Evolutionary conservation across 768 basidiomycete species (phyloP), one percentile per base, ranked within the genome.

Genomic region (Bullera alba): DNA sequence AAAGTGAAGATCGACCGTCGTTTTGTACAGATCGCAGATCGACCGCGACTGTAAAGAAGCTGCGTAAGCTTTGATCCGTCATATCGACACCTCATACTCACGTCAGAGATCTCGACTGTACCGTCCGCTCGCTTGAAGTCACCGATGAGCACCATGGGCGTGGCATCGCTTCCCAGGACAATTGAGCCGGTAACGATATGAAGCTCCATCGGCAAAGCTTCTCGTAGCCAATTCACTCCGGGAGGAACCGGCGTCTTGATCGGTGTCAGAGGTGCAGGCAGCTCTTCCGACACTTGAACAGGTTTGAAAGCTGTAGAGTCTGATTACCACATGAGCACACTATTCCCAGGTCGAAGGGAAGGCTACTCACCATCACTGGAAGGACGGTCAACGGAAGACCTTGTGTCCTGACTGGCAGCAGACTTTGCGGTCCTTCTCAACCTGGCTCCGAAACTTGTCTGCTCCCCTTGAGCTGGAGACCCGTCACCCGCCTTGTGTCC

Each of bases 131-230:
- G 76, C 48, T 80, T 77, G 59, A 92, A 95, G 64, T 90, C 87
- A 0, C 81, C 80, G 22, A 95, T 82, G 34, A 93, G 77, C 4
- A 95, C 74, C 61, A 77, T 84, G 0, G 86, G 84, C 0, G 89
- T 95, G 0, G 92, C 87, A 19, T 80, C 74, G 73, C 92, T 96
- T 10, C 93, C 93, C 17, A 84, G 79, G 17, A 86, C 80, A 41
- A 97, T 81, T 16, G 85, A 85, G 22, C 87, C 87, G 46, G 83
- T 87, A 28, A 76, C 75, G n/a, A 85, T 76, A 53, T 82, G 80
- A 46, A 96, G 77, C 22, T 88, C 86, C 51, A 95, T 69, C 2
- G 93, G 93, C 5, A 96, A 75, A n/a, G 91, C 73, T 64, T 91
- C 87, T 58, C 84, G 85, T 16, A 85, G 63, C 75, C 73, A 74